These are phyloP conservation scores for Cystobasidium ongulense DNA, from an alignment of 768 basidiomycete species.

Conservation along the genomic window DNA sequence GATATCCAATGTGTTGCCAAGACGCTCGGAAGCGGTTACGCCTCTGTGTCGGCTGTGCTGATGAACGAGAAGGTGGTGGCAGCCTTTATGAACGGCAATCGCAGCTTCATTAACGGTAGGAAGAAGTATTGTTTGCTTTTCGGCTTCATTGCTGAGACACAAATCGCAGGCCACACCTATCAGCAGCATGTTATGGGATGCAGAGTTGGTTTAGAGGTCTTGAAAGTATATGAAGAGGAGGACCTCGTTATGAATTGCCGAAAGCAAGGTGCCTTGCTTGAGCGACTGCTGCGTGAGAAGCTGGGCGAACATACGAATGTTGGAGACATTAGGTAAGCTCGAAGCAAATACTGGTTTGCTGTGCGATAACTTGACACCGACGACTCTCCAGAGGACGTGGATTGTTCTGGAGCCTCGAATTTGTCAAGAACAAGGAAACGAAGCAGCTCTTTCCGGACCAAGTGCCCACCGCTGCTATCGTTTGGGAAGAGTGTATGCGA, in stretches of 20 bases:
- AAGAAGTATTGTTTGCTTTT: too few relatives aligned
- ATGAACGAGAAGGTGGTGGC: slow-evolving; percentile 37
- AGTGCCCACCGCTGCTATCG: slow-evolving; percentile 1
- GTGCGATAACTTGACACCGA: too few relatives aligned
- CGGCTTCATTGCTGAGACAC: too few relatives aligned
- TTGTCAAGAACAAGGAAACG: slow-evolving; percentile 8
- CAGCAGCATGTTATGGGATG: slow-evolving; percentile 36
- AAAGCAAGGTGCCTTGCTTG: neutral
- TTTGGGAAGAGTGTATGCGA: neutral
- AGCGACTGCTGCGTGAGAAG: neutral
- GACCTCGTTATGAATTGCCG: slow-evolving; percentile 31
- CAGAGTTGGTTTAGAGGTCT: slow-evolving; percentile 35
- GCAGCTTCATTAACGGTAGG: neutral
- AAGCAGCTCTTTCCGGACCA: slow-evolving; percentile 20
- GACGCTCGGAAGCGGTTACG: slow-evolving; percentile 39
- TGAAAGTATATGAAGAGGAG: slow-evolving; percentile 37
- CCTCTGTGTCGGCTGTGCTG: slow-evolving; percentile 37
- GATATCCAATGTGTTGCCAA: slow-evolving; percentile 41
- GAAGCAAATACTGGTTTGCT: neutral
- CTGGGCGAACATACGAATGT: slow-evolving; percentile 21
- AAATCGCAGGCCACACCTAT: slow-evolving; percentile 40
- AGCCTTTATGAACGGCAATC: slow-evolving; percentile 2
- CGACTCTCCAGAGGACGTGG: slow-evolving; percentile 33
- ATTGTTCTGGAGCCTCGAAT: slow-evolving; percentile 37
- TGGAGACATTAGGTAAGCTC: slow-evolving; percentile 32